phyloP scores from a whole-genome alignment of 441 rosid species.

The Syzygium malaccense region DNA sequence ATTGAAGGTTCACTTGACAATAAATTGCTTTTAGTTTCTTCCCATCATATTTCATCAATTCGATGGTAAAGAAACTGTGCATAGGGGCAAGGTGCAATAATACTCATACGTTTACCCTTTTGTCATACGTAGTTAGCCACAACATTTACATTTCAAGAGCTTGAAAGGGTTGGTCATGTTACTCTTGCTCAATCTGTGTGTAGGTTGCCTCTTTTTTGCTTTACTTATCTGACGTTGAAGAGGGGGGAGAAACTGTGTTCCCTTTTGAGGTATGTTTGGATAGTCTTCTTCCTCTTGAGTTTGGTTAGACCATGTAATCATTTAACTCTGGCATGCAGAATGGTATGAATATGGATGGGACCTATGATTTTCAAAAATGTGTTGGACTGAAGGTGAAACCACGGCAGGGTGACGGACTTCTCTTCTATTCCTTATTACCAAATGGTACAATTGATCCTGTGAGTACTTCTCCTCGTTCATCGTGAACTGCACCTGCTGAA shows the following conservation, averaged over 20 bases:
- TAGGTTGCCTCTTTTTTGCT: constrained; percentile 56
- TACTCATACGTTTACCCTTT: neutral
- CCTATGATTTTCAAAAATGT: constrained; percentile 36
- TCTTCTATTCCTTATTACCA: constrained; percentile 51
- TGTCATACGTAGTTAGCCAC: neutral
- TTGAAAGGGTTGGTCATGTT: neutral
- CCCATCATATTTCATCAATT: neutral
- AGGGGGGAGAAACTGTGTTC: constrained; percentile 68
- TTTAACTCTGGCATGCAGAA: constrained; percentile 26
- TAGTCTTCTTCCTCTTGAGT: neutral
- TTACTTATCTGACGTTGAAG: constrained; percentile 56
- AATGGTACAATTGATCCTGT: constrained; percentile 57
- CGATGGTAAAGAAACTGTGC: neutral
- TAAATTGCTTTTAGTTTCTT: neutral
- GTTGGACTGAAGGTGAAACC: constrained; percentile 54
- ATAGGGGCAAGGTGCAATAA: neutral
- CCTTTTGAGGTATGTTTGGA: constrained; percentile 47
- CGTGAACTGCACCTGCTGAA: neutral
- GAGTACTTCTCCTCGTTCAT: neutral
- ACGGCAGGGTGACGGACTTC: constrained; percentile 48
- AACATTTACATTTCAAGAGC: neutral
- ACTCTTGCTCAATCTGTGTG: neutral
- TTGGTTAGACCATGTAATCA: neutral
- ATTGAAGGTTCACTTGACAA: neutral
- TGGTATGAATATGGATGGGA: constrained; percentile 32